A percentile compares a stretch with the other conserved stretches of the same genome.
Evolutionary conservation across 2,329 filamentous ascomycete genomes (phyloP).

Genomic region (Epichloe aotearoae): DNA sequence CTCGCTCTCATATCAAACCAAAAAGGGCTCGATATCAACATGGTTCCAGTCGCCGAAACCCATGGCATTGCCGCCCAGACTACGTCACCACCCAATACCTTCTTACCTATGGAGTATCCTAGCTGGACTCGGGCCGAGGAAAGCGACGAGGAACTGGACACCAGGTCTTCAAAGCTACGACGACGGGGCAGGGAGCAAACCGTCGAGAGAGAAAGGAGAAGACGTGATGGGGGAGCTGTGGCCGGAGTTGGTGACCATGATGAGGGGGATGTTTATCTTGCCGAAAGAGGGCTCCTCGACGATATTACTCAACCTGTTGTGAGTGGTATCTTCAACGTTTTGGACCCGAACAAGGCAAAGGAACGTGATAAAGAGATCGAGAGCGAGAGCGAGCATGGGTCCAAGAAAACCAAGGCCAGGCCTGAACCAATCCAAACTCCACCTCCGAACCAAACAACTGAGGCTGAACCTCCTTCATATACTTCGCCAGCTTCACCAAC

Average conservation of each 20-base stretch:
- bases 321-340: neutral
- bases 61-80: neutral
- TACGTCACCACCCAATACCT: neutral
- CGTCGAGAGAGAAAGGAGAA: neutral
- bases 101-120: constrained; percentile 1
- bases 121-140: constrained; percentile 1
- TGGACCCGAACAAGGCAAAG: neutral
- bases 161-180: neutral
- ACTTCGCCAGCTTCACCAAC: neutral
- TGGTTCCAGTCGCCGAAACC: neutral
- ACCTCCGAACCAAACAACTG: too few species aligned
- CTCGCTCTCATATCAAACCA: neutral
- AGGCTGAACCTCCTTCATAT: neutral
- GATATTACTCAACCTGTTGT: neutral
- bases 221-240: neutral
- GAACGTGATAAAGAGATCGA: neutral
- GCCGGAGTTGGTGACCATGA: neutral
- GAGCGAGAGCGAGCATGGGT: neutral
- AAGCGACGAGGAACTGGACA: neutral
- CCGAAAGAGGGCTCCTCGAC: neutral
- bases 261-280: neutral
- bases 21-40: neutral
- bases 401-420: neutral
- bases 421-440: neutral
- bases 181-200: neutral